Base-by-base conservation (phyloP, 352 stramenopile genomes). In the Phytopythium cucurbitacearum region DNA sequence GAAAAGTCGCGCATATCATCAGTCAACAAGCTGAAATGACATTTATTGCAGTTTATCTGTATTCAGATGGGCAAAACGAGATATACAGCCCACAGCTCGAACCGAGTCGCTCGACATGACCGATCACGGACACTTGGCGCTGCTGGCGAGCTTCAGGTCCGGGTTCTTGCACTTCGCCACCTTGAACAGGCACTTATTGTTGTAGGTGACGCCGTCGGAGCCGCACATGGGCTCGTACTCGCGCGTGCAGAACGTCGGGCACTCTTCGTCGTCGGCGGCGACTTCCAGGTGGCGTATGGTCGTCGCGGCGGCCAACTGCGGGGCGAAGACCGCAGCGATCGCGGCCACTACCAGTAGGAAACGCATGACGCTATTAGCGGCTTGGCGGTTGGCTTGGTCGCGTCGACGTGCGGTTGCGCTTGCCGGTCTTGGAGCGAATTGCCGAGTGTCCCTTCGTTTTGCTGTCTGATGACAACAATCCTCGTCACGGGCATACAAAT, bases 171-270 rank as follows among this genome's bases (percentile, higher is more conserved):
- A 61, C 47, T 51, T 33, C 9, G 55, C 55, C 5, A 16, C 33
- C n/a, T 56, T 7, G 33, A 61, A 42, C 55, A 56, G 34, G 38
- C 55, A 61, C 15, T 51, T 7, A 48, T 61, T 61, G 55, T 34
- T 36, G 41, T 61, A 61, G 28, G 40, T 61, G 47, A 48, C 32
- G 48, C 48, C 48, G 46, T 61, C 13, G 15, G 55, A 61, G 40
- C 47, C 55, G 33, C 55, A 61, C n/a, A 61, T 41, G 13, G 46
- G 48, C 15, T 12, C 4, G 55, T 57, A 56, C 47, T 61, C 55
- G 35, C 46, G 35, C 41, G 55, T 51, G 55, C 55, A 61, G 39
- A 47, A 40, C 4, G 42, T 13, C n/a, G 12, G 16, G 32, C 53
- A 59, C 11, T 48, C 16, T 11, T n/a, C 5, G 43, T 41, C 33